These are phyloP conservation scores for Dendrobium huoshanense DNA, from an alignment of 106 monocot genomes.

Conservation along the genomic window DNA sequence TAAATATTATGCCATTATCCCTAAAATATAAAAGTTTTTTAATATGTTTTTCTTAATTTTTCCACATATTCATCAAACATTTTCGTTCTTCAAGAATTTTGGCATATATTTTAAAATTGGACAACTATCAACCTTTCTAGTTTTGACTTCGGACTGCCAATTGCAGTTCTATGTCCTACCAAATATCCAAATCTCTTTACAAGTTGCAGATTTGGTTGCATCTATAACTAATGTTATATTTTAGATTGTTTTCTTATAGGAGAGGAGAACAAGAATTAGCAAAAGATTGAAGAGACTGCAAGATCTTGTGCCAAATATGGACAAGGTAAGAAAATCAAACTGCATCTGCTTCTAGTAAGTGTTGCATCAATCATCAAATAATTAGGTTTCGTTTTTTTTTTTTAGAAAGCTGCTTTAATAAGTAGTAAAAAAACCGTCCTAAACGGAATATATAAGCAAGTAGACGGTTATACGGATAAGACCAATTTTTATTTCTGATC, in stretches of 20 bases:
- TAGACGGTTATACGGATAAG: too few relatives aligned
- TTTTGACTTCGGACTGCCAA: too few relatives aligned
- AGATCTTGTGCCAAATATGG: conserved; percentile 38
- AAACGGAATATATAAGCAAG: too few relatives aligned
- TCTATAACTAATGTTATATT: background rate
- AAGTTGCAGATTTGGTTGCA: background rate
- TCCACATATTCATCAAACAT: background rate
- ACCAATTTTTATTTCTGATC: too few relatives aligned
- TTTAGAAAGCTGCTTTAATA: too few relatives aligned
- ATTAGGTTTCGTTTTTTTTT: background rate
- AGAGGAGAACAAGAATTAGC: conserved; percentile 47
- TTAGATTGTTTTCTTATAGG: conserved; percentile 12
- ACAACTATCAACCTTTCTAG: too few relatives aligned
- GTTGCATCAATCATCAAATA: background rate
- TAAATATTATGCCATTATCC: background rate
- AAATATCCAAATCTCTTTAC: background rate
- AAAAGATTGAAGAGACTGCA: conserved; percentile 34
- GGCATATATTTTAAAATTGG: background rate
- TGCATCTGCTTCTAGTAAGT: background rate
- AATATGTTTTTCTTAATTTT: background rate
- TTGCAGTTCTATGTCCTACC: too few relatives aligned
- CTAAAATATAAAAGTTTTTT: background rate
- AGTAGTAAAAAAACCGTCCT: too few relatives aligned
- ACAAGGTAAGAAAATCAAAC: conserved; percentile 23
- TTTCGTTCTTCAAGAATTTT: background rate